A percentile compares a stretch with the other conserved stretches of the same genome.
These are phyloP conservation scores for Pelargonium exstipulatum DNA, from an alignment of 441 rosid species.

Conservation along the genomic window DNA sequence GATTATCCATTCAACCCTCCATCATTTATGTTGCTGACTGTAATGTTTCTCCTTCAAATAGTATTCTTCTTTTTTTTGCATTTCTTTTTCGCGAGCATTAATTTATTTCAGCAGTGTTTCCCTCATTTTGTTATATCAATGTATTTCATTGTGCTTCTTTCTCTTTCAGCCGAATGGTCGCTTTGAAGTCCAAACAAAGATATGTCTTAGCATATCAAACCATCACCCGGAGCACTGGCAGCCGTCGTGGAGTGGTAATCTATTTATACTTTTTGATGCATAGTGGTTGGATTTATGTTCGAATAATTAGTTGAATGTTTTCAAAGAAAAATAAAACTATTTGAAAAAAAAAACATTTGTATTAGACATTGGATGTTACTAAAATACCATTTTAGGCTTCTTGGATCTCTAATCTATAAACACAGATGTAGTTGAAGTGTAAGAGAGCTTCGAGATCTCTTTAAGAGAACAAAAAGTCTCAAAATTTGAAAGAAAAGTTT, in stretches of 20 bases:
- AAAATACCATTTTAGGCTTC: no score
- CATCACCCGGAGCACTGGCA: slow-evolving; percentile 99
- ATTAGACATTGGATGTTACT: no score
- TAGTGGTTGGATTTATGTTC: neutral
- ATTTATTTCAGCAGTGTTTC: neutral
- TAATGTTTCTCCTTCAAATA: slow-evolving; percentile 34
- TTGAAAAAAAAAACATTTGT: no score
- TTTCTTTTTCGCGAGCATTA: no score
- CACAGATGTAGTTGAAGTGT: no score
- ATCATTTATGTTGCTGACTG: slow-evolving; percentile 85
- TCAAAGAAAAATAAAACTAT: neutral
- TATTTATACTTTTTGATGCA: neutral
- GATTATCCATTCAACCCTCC: slow-evolving; percentile 98
- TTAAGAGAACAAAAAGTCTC: no score
- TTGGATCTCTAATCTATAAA: no score
- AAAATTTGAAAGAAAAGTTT: no score
- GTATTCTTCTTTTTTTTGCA: no score
- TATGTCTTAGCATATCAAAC: slow-evolving; percentile 93
- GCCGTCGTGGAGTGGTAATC: slow-evolving; percentile 97
- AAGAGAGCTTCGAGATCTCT: no score
- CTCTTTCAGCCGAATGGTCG: slow-evolving; percentile 86
- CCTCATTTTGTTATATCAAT: no score
- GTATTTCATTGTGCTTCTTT: neutral
- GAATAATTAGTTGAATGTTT: neutral
- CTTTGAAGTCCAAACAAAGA: slow-evolving; percentile 88